phyloP scores from a whole-genome alignment of 495 filamentous ascomycete species.

The Daldinia childiae region DNA sequence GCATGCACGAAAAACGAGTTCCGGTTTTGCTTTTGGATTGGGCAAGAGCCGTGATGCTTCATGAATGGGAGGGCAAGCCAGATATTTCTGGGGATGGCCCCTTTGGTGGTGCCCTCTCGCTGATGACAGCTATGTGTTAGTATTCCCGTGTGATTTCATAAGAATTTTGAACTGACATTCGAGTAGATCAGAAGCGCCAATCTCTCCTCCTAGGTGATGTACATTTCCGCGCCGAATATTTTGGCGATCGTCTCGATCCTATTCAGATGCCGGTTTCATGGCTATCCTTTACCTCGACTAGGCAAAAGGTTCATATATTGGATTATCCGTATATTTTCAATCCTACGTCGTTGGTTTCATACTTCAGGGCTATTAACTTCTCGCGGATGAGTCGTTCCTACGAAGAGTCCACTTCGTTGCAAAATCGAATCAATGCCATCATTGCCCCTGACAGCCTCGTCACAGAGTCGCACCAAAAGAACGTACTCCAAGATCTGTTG shows the following conservation, averaged over 20 bases:
- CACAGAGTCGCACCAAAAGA: constrained; percentile 54
- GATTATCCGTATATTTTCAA: constrained; percentile 85
- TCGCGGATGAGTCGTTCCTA: constrained; percentile 80
- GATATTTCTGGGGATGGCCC: constrained; percentile 71
- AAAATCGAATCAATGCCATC: constrained; percentile 68
- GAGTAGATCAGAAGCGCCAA: constrained; percentile 66
- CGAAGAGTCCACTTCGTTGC: constrained; percentile 72
- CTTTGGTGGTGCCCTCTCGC: constrained; percentile 76
- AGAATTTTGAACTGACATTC: constrained; percentile 21
- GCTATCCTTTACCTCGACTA: constrained; percentile 66
- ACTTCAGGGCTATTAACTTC: constrained; percentile 90
- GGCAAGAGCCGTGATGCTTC: constrained; percentile 77
- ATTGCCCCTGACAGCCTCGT: constrained; percentile 60
- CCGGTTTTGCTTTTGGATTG: constrained; percentile 74
- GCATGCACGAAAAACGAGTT: constrained; percentile 61
- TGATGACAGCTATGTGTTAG: constrained; percentile 79
- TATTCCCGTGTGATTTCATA: constrained; percentile 17
- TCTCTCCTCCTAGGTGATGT: constrained; percentile 70
- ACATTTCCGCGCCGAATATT: constrained; percentile 77
- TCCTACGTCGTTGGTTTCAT: constrained; percentile 75
- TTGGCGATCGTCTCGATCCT: constrained; percentile 79
- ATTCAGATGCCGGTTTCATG: constrained; percentile 80
- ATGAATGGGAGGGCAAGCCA: constrained; percentile 79
- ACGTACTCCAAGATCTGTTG: constrained; percentile 67
- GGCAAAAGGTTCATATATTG: constrained; percentile 76